Conservation (phyloP, 129 eudicot species). For the Apium graveolens region DNA sequence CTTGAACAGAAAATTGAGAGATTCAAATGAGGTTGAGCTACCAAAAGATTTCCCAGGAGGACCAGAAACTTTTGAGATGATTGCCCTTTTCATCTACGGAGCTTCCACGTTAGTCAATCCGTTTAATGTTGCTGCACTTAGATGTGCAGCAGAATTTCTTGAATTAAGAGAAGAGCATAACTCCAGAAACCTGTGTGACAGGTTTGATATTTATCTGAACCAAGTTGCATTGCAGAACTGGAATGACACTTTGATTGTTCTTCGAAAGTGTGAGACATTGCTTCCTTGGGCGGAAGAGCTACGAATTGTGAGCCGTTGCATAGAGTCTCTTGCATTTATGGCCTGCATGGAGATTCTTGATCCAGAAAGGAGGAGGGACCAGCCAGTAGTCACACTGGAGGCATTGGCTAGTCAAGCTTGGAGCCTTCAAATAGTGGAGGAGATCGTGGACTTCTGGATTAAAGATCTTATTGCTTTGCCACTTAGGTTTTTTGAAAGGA, state of each 20-base stretch:
- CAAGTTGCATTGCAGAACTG: constrained; percentile 90
- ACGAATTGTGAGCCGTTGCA: constrained; percentile 85
- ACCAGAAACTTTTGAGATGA: constrained; percentile 75
- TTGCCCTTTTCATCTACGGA: constrained; percentile 78
- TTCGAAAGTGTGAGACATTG: constrained; percentile 53
- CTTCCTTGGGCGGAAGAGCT: constrained; percentile 88
- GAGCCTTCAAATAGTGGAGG: constrained; percentile 40
- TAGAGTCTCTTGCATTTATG: constrained; percentile 94
- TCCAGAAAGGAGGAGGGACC: constrained; percentile 76
- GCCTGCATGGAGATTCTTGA: constrained; percentile 99
- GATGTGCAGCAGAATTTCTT: constrained; percentile 85
- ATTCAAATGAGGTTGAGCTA: constrained; percentile 54
- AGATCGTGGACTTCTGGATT: constrained; percentile 71
- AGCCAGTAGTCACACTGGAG: constrained; percentile 55
- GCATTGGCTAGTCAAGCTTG: constrained; percentile 56
- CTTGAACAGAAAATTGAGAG: constrained; percentile 47
- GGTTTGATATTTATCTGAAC: constrained; percentile 82
- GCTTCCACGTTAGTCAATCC: constrained; percentile 76
- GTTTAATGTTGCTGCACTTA: constrained; percentile 65
- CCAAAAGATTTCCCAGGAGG: constrained; percentile 87
- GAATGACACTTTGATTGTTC: constrained; percentile 83
- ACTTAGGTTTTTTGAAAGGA: constrained; percentile 64
- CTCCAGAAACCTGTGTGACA: constrained; percentile 67
- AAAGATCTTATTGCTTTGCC: constrained; percentile 78
- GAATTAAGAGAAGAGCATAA: constrained; percentile 56